Conservation (phyloP, 1,284 basidiomycete genomes). For the Ustilago shanxiensis region DNA sequence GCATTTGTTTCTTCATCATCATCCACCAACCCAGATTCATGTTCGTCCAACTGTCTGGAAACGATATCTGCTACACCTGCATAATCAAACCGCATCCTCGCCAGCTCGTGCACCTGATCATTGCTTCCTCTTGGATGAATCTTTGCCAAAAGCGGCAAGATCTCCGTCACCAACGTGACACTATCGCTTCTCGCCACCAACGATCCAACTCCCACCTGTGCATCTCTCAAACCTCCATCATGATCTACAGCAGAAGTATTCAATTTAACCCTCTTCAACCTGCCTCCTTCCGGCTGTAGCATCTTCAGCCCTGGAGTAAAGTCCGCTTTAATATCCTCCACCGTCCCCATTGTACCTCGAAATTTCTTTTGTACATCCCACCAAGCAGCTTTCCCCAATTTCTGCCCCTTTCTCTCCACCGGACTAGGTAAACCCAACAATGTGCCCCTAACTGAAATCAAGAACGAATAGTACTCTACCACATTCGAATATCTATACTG, state of each 20-base stretch:
- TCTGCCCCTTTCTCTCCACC: constrained; percentile 80
- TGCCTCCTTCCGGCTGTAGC: not conserved
- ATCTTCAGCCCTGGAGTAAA: not conserved
- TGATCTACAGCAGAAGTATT: not conserved
- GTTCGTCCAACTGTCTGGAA: constrained; percentile 26
- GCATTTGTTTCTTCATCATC: constrained; percentile 10
- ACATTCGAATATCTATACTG: constrained; percentile 77
- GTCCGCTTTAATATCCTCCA: constrained; percentile 64
- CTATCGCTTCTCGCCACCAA: constrained; percentile 16
- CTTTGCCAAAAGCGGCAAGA: constrained; percentile 46
- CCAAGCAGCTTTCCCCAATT: constrained; percentile 75
- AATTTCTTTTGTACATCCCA: constrained; percentile 71
- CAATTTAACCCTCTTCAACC: constrained; percentile 30
- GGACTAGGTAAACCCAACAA: constrained; percentile 87
- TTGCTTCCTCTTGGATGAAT: constrained; percentile 16
- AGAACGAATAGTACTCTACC: constrained; percentile 85
- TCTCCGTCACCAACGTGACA: constrained; percentile 36
- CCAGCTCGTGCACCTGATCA: constrained; percentile 14
- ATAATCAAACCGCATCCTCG: constrained; percentile 43
- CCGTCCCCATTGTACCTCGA: constrained; percentile 63
- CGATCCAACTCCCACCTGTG: not conserved
- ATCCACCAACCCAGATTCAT: constrained; percentile 28
- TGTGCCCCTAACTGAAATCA: constrained; percentile 81
- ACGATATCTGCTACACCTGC: constrained; percentile 44
- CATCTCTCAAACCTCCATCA: not conserved